phyloP scores from a whole-genome alignment of 2,329 filamentous ascomycete species.

The Teratosphaeria viscida region DNA sequence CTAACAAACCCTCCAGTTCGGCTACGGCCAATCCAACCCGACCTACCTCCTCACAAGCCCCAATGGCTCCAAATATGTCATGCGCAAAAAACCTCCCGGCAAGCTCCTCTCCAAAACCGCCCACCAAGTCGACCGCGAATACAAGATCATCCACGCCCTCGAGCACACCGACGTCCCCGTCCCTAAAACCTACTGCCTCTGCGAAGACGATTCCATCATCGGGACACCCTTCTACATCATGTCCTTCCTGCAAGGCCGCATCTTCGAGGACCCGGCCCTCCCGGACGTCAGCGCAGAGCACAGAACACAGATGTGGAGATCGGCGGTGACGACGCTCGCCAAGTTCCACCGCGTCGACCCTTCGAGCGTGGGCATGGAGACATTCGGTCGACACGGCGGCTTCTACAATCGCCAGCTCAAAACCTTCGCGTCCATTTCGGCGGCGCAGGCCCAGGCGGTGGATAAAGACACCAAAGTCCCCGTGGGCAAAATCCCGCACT shows the following conservation, averaged over 20 bases:
- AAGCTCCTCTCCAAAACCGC: slow-evolving; percentile 85
- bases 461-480: slow-evolving; percentile 67
- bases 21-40: slow-evolving; percentile 94
- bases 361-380: slow-evolving; percentile 54
- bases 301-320: slow-evolving; percentile 72
- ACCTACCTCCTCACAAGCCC: slow-evolving; percentile 81
- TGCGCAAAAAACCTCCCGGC: slow-evolving; percentile 97
- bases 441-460: slow-evolving; percentile 61
- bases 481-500: slow-evolving; percentile 76
- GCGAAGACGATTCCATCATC: slow-evolving; percentile 68
- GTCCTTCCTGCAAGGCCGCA: slow-evolving; percentile 87
- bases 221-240: slow-evolving; percentile 96
- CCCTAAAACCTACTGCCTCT: slow-evolving; percentile 72
- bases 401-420: slow-evolving; percentile 82
- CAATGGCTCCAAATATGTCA: slow-evolving; percentile 63
- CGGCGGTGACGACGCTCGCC: slow-evolving; percentile 72
- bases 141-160: slow-evolving; percentile 78
- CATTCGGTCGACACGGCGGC: slow-evolving; percentile 61
- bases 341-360: slow-evolving; percentile 70
- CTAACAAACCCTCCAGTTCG: slow-evolving; percentile 54
- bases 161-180: slow-evolving; percentile 73
- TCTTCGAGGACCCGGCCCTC: slow-evolving; percentile 80
- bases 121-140: slow-evolving; percentile 93
- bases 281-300: slow-evolving; percentile 60
- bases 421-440: slow-evolving; percentile 71